Base-by-base conservation (phyloP, 192 early-diverging fungal species). In the Geranomyces michiganensis region DNA sequence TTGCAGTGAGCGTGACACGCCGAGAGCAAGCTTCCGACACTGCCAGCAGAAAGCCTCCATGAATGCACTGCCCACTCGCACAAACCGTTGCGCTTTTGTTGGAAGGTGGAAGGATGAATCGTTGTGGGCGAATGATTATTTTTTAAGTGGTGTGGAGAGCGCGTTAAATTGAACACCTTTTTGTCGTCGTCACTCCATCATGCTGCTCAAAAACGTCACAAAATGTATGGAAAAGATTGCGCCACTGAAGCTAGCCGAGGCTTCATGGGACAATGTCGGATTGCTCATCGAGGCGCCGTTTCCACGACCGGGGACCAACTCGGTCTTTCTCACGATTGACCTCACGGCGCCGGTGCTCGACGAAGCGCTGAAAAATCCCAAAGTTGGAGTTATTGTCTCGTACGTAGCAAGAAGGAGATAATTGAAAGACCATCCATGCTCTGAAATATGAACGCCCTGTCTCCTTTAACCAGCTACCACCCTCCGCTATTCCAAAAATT, bases 231-330 rank as follows among this genome's bases (percentile, higher is more conserved):
- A 95, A 77, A 87, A 82, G 68, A 91, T 95, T 66, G 93, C 94
- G 64, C 95, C 95, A 30, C 76, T 93, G 49, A 85, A 83, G 63
- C 81, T 97, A 36, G 92, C 95, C 5, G 92, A 90, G 55, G 73
- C 80, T 17, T 79, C 88, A 13, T 97, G 95, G 95, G 95, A 97
- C 76, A 97, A 97, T 79, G 92, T 95, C 47, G 95, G 96, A n/a
- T 75, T 94, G 29, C 78, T 97, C 33, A 77, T 94, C 26, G 90
- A 98, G 78, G 92, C 95, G 0, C 93, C 94, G 27, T 88, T 87
- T 67, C 93, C 94, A 1, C 79, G 92, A 0, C 75, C 82, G 17
- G 73, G 82, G 21, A 90, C 90, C 41, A 86, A 75, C 73, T 83
- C 83, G 33, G 90, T 98, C 10, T 92, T 98, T 77, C 75, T 96